Percentiles rank a stretch among this genome's conserved stretches.
Conservation (phyloP, 345 rosid species). For the Xanthoceras sorbifolium region DNA sequence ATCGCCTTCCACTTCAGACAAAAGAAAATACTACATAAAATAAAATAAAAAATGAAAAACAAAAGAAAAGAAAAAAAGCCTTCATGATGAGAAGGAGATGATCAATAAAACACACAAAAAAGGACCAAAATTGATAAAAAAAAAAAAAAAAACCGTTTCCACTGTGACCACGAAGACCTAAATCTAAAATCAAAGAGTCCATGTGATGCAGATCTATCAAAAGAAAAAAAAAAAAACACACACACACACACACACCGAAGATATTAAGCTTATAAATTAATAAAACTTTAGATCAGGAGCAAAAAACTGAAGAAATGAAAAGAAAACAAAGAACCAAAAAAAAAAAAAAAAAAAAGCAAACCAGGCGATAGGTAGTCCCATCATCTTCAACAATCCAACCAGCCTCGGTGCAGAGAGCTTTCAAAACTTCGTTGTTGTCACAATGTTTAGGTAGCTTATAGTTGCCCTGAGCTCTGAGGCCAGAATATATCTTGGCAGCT, state of each 20-base stretch:
- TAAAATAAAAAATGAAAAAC: background rate
- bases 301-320: background rate
- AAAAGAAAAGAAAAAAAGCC: background rate
- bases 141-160: background rate
- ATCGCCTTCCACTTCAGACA: no score
- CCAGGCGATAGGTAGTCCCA: slow-evolving; percentile 95
- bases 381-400: slow-evolving; percentile 96
- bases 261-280: background rate
- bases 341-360: slow-evolving; percentile 11
- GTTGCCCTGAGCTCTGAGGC: slow-evolving; percentile 86
- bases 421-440: slow-evolving; percentile 93
- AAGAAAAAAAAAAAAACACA: background rate
- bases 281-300: background rate
- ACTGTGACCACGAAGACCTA: background rate
- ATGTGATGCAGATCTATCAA: slow-evolving; percentile 19
- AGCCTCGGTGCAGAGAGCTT: slow-evolving; percentile 87
- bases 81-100: background rate
- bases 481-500: slow-evolving; percentile 88
- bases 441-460: slow-evolving; percentile 93
- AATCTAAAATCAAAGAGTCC: background rate
- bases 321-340: no score
- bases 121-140: background rate
- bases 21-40: no score
- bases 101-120: background rate
- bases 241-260: slow-evolving; percentile 17